phyloP scores from a whole-genome alignment of 108 stramenopile genomes.

The Cyclotella baltica region DNA sequence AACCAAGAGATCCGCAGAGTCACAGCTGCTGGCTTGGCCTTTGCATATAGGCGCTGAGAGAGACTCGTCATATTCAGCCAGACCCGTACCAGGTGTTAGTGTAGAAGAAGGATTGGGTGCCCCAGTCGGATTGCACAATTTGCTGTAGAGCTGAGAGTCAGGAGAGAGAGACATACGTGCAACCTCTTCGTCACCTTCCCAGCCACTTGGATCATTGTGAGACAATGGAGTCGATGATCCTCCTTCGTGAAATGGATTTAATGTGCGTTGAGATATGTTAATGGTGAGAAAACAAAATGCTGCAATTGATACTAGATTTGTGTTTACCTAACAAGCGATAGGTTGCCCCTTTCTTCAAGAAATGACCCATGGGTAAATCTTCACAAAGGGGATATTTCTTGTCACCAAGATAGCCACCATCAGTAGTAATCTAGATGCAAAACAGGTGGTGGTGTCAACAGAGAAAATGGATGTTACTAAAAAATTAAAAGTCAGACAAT shows the following conservation, averaged over 20 bases:
- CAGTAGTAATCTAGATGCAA: constrained; percentile 36
- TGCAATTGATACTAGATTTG: too few relatives aligned
- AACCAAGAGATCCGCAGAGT: constrained; percentile 19
- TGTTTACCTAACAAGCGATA: constrained; percentile 29
- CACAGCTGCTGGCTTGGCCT: constrained; percentile 23
- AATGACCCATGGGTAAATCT: constrained; percentile 47
- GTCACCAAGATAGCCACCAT: constrained; percentile 45
- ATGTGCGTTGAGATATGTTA: too few relatives aligned
- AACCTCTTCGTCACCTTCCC: constrained; percentile 31
- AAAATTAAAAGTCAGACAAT: too few relatives aligned
- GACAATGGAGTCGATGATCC: constrained; percentile 7
- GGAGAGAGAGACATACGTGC: constrained; percentile 15
- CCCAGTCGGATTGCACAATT: constrained; percentile 26
- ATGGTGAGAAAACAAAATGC: too few relatives aligned
- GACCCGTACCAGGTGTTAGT: constrained; percentile 10
- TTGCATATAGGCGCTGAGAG: constrained; percentile 25
- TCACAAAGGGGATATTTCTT: constrained; percentile 55
- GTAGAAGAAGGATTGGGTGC: constrained; percentile 6
- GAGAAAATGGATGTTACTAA: too few relatives aligned
- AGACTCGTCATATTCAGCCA: constrained; percentile 6
- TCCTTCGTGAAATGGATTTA: constrained; percentile 6
- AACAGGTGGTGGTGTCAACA: too few relatives aligned
- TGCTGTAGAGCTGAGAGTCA: constrained; percentile 26
- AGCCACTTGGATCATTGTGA: constrained; percentile 11
- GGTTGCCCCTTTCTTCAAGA: constrained; percentile 44